phyloP scores from a whole-genome alignment of 768 basidiomycete genomes.

The Galerina sulciceps region DNA sequence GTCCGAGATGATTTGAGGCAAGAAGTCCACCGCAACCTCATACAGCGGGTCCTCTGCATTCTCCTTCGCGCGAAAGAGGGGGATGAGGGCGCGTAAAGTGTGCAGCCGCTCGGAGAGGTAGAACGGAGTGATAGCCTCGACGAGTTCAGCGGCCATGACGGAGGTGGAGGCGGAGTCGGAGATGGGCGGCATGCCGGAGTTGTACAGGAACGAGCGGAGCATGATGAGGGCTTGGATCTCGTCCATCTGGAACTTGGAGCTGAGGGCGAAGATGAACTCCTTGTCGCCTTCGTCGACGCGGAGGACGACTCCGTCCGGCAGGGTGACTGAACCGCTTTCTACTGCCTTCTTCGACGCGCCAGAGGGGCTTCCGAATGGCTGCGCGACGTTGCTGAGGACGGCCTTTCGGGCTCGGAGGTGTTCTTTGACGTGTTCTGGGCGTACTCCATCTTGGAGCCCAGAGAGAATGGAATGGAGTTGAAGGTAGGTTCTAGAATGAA shows the following conservation, averaged over 20 bases:
- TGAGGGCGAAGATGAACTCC: slow-evolving; percentile 67
- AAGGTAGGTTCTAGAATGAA: slow-evolving; percentile 56
- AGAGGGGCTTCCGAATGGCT: slow-evolving; percentile 74
- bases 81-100: slow-evolving; percentile 68
- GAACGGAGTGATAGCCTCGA: slow-evolving; percentile 79
- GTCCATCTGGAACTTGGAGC: slow-evolving; percentile 75
- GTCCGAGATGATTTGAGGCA: slow-evolving; percentile 68
- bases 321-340: slow-evolving; percentile 66
- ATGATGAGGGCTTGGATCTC: slow-evolving; percentile 79
- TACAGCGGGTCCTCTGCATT: slow-evolving; percentile 59
- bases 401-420: slow-evolving; percentile 60
- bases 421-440: slow-evolving; percentile 60
- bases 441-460: slow-evolving; percentile 61
- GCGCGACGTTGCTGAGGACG: slow-evolving; percentile 59
- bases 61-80: slow-evolving; percentile 74
- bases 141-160: slow-evolving; percentile 57
- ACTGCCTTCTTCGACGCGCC: slow-evolving; percentile 68
- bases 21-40: slow-evolving; percentile 52
- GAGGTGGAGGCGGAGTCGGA: slow-evolving; percentile 40
- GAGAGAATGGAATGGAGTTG: slow-evolving; percentile 52
- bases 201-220: slow-evolving; percentile 77
- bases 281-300: slow-evolving; percentile 73
- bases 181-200: slow-evolving; percentile 66
- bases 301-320: slow-evolving; percentile 67
- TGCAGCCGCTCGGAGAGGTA: slow-evolving; percentile 82